phyloP scores from a whole-genome alignment of 306 rosid genomes.

The Arachis hypogaea region DNA sequence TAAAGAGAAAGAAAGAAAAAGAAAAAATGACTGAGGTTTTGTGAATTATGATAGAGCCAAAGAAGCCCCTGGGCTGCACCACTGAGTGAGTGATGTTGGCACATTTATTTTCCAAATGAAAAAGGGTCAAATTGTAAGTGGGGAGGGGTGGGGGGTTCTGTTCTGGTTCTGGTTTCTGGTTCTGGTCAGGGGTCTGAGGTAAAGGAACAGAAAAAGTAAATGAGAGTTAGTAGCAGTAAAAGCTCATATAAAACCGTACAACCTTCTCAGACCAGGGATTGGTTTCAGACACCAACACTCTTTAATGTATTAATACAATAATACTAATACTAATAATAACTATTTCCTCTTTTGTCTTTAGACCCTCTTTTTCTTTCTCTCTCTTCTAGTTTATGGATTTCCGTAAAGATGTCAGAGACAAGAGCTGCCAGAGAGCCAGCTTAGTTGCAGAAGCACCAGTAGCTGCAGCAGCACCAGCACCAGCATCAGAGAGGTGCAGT shows the following conservation, averaged over 20 bases:
- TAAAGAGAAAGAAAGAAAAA: background rate
- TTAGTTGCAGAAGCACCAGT: constrained; percentile 53
- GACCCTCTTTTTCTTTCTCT: constrained; percentile 31
- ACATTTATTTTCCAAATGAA: constrained; percentile 41
- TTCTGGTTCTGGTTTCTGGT: no score
- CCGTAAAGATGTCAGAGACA: constrained; percentile 95
- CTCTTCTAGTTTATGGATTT: constrained; percentile 73
- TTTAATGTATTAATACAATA: constrained; percentile 46
- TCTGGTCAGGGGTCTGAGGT: constrained; percentile 52
- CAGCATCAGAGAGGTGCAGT: constrained; percentile 73
- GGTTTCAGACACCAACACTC: constrained; percentile 69
- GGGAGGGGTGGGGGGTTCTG: constrained; percentile 31
- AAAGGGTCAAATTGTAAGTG: constrained; percentile 68
- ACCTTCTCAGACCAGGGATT: constrained; percentile 55
- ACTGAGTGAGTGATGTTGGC: constrained; percentile 28
- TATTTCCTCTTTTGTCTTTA: constrained; percentile 53
- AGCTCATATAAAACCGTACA: constrained; percentile 74
- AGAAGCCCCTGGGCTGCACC: constrained; percentile 5
- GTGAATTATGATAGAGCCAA: background rate
- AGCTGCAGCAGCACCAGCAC: no score
- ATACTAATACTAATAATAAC: constrained; percentile 44
- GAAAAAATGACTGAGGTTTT: background rate
- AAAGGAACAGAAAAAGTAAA: constrained; percentile 80
- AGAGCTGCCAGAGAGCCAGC: constrained; percentile 72
- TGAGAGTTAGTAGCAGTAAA: constrained; percentile 84